Evolutionary conservation across 768 basidiomycete genomes (phyloP).

Genomic region (Naganishia kalamii): DNA sequence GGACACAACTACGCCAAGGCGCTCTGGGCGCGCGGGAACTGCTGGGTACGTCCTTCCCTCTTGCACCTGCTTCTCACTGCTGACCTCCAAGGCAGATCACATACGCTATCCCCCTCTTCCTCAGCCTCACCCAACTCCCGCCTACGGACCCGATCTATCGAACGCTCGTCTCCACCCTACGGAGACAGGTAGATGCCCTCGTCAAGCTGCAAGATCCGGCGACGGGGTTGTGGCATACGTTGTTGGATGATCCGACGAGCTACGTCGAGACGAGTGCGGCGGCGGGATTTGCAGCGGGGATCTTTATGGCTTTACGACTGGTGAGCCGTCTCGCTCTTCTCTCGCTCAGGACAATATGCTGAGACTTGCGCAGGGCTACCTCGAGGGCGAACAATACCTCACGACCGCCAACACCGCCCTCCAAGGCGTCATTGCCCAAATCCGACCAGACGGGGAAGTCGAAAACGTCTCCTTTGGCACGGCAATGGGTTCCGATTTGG

Average conservation of each 20-base stretch:
- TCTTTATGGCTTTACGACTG: conserved; percentile 28
- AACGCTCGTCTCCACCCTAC: conserved; percentile 50
- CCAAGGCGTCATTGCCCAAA: conserved; percentile 48
- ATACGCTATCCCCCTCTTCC: conserved; percentile 47
- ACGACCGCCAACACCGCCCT: conserved; percentile 28
- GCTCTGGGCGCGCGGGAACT: conserved; percentile 57
- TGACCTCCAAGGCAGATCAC: conserved; percentile 8
- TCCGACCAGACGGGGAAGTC: conserved; percentile 52
- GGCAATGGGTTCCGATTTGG: conserved; percentile 52
- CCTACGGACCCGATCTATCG: conserved; percentile 50
- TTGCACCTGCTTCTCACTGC: conserved; percentile 25
- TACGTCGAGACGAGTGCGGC: conserved; percentile 51
- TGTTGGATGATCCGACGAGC: conserved; percentile 53
- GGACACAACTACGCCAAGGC: conserved; percentile 46
- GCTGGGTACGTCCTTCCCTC: conserved; percentile 50
- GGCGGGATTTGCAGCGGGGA: conserved; percentile 39
- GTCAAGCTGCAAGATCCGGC: conserved; percentile 50
- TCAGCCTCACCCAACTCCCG: conserved; percentile 44
- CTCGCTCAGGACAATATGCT: neutral
- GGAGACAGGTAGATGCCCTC: conserved; percentile 53
- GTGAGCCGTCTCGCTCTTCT: neutral
- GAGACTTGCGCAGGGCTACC: conserved; percentile 25
- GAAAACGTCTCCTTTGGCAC: conserved; percentile 55
- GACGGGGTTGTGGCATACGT: conserved; percentile 56
- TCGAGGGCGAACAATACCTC: conserved; percentile 21